phyloP scores from a whole-genome alignment of 2,329 filamentous ascomycete genomes.

The Endothia cerciana region DNA sequence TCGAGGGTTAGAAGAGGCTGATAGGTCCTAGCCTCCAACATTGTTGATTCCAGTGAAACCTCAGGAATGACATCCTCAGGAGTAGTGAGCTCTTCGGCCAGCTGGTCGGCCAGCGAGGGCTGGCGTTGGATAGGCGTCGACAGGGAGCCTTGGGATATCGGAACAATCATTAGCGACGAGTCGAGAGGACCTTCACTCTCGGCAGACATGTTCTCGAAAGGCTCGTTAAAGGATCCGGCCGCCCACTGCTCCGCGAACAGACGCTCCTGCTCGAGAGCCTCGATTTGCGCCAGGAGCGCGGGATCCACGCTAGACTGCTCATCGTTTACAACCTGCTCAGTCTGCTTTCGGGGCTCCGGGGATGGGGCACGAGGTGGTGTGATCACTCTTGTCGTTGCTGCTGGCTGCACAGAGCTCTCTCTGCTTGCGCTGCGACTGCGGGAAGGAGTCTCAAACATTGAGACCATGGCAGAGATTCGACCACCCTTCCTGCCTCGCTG shows the following conservation, averaged over 20 bases:
- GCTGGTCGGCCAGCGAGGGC: background rate
- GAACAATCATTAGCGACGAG: constrained; percentile 2
- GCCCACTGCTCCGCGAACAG: constrained; percentile 35
- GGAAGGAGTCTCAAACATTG: constrained; percentile 11
- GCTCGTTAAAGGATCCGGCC: constrained; percentile 11
- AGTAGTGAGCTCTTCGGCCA: background rate
- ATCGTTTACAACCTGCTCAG: background rate
- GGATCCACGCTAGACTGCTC: background rate
- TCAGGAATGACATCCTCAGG: background rate
- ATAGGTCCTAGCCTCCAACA: constrained; percentile 13
- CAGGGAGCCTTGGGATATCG: background rate
- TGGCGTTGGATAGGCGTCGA: background rate
- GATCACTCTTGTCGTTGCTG: background rate
- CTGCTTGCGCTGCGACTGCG: constrained; percentile 4
- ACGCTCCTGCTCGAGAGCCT: constrained; percentile 40
- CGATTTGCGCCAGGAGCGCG: constrained; percentile 35
- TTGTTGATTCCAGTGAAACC: background rate
- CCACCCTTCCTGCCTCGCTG: constrained; percentile 11
- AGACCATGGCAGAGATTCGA: constrained; percentile 18
- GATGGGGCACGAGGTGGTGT: background rate
- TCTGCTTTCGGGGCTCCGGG: background rate
- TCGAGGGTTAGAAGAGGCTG: background rate
- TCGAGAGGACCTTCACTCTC: background rate
- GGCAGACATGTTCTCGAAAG: background rate
- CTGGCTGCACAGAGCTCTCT: background rate